phyloP scores from a whole-genome alignment of 2,329 filamentous ascomycete genomes.

The Tolypocladium guangdongense region DNA sequence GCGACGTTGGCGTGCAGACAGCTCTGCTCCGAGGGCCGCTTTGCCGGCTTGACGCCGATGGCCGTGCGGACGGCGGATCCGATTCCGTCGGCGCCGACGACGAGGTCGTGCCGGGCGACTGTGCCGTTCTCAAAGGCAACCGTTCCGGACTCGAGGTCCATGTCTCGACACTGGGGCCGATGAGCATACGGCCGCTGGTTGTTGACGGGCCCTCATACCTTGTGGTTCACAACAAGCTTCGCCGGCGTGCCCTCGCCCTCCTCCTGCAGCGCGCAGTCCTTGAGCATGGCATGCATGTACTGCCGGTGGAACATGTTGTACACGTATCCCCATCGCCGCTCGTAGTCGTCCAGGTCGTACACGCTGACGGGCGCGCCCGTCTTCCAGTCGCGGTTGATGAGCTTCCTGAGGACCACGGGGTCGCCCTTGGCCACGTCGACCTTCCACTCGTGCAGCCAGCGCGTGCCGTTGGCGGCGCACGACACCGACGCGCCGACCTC shows the following conservation, averaged over 20 bases:
- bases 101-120: conserved; percentile 41
- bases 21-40: conserved; percentile 46
- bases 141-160: conserved; percentile 38
- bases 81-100: conserved; percentile 57
- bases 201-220: conserved; percentile 19
- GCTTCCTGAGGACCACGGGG: conserved; percentile 51
- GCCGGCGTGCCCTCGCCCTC: conserved; percentile 42
- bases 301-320: conserved; percentile 63
- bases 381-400: conserved; percentile 61
- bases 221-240: conserved; percentile 44
- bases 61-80: conserved; percentile 52
- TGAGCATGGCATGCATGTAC: conserved; percentile 58
- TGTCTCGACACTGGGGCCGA: conserved; percentile 26
- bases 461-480: conserved; percentile 59
- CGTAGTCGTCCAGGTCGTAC: conserved; percentile 53
- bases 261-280: conserved; percentile 43
- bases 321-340: conserved; percentile 51
- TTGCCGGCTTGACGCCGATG: conserved; percentile 51
- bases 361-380: conserved; percentile 55
- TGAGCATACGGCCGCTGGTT: neutral
- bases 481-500: conserved; percentile 59
- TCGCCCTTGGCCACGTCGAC: conserved; percentile 54
- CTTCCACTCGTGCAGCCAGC: conserved; percentile 58
- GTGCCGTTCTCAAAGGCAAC: conserved; percentile 44
- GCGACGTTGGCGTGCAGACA: conserved; percentile 56